These are phyloP conservation scores for Tricholoma flavovirens DNA, from an alignment of 768 basidiomycete species.

Conservation along the genomic window DNA sequence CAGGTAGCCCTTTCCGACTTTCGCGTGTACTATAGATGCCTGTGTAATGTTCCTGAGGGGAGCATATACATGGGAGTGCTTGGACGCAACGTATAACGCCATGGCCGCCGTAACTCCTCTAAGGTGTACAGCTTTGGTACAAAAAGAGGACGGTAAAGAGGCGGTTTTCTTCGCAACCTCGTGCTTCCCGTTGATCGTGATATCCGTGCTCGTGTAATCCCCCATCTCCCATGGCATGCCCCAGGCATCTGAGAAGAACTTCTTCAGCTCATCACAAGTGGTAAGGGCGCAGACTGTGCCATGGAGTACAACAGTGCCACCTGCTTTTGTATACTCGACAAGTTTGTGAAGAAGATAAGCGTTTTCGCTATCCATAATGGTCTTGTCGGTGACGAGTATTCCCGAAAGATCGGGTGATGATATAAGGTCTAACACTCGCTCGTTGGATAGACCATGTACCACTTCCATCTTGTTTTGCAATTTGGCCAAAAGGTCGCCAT, in stretches of 20 bases:
- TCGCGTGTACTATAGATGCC: conserved; percentile 22
- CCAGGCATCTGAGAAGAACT: conserved; percentile 18
- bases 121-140: conserved; percentile 26
- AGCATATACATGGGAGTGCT: conserved; percentile 1
- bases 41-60: conserved; percentile 9
- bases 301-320: conserved; percentile 25
- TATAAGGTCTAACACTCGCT: conserved; percentile 18
- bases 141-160: conserved; percentile 15
- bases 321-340: conserved; percentile 20
- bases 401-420: conserved; percentile 21
- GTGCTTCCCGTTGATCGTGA: conserved; percentile 13
- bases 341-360: conserved; percentile 17
- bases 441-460: conserved; percentile 18
- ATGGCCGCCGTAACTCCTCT: conserved; percentile 15
- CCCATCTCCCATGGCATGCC: conserved; percentile 15
- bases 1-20: conserved; percentile 23
- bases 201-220: conserved; percentile 9
- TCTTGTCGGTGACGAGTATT: conserved; percentile 24
- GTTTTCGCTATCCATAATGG: conserved; percentile 15
- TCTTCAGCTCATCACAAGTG: conserved; percentile 10
- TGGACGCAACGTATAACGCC: conserved; percentile 21
- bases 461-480: conserved; percentile 15
- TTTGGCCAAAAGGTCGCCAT: conserved; percentile 12
- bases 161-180: conserved; percentile 11
- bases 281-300: conserved; percentile 19